phyloP scores from a whole-genome alignment of 2,329 filamentous ascomycete genomes.

The Fusarium guadeloupense region DNA sequence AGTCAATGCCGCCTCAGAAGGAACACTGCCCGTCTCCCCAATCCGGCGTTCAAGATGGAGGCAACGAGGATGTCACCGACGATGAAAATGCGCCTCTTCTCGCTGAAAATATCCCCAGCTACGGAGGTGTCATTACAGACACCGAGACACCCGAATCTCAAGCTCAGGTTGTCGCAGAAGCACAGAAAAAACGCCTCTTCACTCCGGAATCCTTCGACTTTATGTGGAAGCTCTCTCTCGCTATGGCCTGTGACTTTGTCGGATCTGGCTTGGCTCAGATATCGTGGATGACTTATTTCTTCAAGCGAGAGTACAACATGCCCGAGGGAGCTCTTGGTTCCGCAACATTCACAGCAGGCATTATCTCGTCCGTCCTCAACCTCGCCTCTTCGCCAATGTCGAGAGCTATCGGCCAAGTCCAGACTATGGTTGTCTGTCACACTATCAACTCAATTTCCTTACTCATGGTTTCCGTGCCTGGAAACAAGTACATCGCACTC shows the following conservation, averaged over 20 bases:
- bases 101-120: background rate
- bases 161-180: background rate
- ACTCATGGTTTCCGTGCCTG: conserved; percentile 30
- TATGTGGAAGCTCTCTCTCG: conserved; percentile 36
- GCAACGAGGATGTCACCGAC: background rate
- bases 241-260: conserved; percentile 34
- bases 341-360: conserved; percentile 35
- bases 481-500: conserved; percentile 32
- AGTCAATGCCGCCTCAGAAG: conserved; percentile 12
- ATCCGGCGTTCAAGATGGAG: background rate
- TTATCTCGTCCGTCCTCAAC: conserved; percentile 36
- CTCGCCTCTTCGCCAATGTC: conserved; percentile 31
- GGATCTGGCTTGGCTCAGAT: conserved; percentile 36
- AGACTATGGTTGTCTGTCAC: conserved; percentile 38
- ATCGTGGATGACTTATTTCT: conserved; percentile 41
- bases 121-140: conserved; percentile 9
- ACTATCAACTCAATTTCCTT: conserved; percentile 35
- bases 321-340: conserved; percentile 30
- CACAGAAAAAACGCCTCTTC: conserved; percentile 16
- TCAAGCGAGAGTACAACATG: conserved; percentile 37
- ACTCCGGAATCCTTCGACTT: conserved; percentile 28
- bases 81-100: conserved; percentile 28
- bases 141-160: background rate
- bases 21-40: conserved; percentile 7
- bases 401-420: conserved; percentile 31